phyloP scores from a whole-genome alignment of 2,329 filamentous ascomycete species.

The Fusarium buxicola region DNA sequence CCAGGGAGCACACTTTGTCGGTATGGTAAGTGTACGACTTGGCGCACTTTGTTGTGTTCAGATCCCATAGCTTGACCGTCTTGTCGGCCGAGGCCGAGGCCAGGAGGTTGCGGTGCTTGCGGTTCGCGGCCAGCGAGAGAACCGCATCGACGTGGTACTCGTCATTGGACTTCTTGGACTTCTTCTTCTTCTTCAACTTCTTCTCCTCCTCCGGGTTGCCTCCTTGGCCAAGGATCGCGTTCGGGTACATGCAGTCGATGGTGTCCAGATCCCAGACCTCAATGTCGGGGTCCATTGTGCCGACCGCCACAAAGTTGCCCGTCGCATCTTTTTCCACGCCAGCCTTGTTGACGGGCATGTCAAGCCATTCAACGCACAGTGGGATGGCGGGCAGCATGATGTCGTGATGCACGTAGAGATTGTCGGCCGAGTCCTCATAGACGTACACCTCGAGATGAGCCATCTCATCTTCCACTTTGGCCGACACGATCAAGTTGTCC shows the following conservation, averaged over 20 bases:
- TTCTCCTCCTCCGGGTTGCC: slow-evolving; percentile 63
- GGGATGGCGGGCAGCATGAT: slow-evolving; percentile 99
- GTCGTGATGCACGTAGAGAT: slow-evolving; percentile 99
- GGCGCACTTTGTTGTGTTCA: slow-evolving; percentile 90
- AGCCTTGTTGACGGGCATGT: slow-evolving; percentile 85
- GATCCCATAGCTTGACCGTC: slow-evolving; percentile 97
- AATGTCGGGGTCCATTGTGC: slow-evolving; percentile 98
- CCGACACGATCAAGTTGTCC: slow-evolving; percentile 91
- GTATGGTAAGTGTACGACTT: slow-evolving; percentile 97
- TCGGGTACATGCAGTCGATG: slow-evolving; percentile 97
- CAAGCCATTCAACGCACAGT: slow-evolving; percentile 94
- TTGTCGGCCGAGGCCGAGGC: slow-evolving; percentile 96
- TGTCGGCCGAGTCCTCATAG: slow-evolving; percentile 94
- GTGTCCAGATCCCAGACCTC: slow-evolving; percentile 98
- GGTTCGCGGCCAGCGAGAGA: slow-evolving; percentile 89
- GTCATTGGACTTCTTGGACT: slow-evolving; percentile 88
- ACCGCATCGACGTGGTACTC: slow-evolving; percentile 95
- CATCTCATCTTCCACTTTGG: slow-evolving; percentile 96
- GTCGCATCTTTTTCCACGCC: slow-evolving; percentile 70
- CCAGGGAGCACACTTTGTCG: slow-evolving; percentile 96
- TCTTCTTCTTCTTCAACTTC: slow-evolving; percentile 89
- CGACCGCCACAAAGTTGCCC: slow-evolving; percentile 94
- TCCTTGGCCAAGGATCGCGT: slow-evolving; percentile 89
- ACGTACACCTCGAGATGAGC: slow-evolving; percentile 97
- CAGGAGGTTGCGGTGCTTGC: slow-evolving; percentile 92